Evolutionary conservation across 2,329 filamentous ascomycete genomes (phyloP).

Genomic region (Fusarium aywerte): DNA sequence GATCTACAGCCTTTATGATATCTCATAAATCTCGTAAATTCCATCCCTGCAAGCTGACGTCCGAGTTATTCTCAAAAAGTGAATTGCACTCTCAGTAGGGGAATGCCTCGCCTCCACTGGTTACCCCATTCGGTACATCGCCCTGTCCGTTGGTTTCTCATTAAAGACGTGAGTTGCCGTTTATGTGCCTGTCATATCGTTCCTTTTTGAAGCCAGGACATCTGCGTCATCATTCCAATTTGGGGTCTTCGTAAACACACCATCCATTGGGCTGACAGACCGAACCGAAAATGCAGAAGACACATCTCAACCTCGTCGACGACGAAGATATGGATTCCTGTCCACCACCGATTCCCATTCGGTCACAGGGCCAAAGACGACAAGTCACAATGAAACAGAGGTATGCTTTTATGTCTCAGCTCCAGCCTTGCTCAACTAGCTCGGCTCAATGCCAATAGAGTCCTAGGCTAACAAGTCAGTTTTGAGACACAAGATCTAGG

Average conservation of each 20-base stretch:
- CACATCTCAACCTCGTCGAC: constrained; percentile 22
- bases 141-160: background rate
- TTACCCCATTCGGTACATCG: background rate
- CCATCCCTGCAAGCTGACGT: background rate
- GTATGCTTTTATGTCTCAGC: background rate
- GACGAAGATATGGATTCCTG: constrained; percentile 19
- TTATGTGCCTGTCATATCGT: background rate
- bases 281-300: constrained; percentile 16
- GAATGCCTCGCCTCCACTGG: constrained; percentile 1
- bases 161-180: constrained; percentile 6
- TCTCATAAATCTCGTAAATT: constrained; percentile 5
- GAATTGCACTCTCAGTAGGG: background rate
- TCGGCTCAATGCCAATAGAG: background rate
- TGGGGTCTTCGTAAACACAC: background rate
- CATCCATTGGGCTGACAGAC: constrained; percentile 1
- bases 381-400: constrained; percentile 18
- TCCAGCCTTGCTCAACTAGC: background rate
- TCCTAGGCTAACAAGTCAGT: background rate
- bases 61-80: background rate
- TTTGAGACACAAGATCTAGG: constrained; percentile 29
- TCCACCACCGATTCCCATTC: constrained; percentile 14
- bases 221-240: background rate
- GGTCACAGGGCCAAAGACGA: constrained; percentile 13
- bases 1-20: constrained; percentile 2
- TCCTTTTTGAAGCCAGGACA: background rate